Conservation (phyloP, 1,284 basidiomycete genomes). For the Cutaneotrichosporon daszewskae region DNA sequence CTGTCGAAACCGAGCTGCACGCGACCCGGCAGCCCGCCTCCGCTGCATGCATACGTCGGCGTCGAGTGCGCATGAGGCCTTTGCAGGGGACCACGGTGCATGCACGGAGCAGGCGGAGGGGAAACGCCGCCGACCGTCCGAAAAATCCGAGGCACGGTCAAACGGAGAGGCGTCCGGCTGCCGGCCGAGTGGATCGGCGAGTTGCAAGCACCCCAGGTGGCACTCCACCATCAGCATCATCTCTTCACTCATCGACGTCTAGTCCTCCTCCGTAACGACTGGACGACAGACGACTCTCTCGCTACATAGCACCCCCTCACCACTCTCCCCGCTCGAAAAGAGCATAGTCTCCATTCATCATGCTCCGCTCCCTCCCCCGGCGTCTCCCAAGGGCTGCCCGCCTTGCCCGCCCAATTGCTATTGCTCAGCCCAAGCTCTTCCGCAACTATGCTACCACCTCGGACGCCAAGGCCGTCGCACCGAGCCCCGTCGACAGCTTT, state of each 20-base stretch:
- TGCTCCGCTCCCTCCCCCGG: conserved; percentile 31
- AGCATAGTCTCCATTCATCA: conserved; percentile 8
- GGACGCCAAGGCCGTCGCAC: conserved; percentile 33
- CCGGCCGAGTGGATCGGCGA: too few species aligned
- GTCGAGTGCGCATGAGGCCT: too few species aligned
- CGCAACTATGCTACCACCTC: conserved; percentile 28
- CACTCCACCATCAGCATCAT: not conserved
- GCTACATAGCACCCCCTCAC: too few species aligned
- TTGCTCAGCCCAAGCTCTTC: conserved; percentile 4
- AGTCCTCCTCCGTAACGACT: too few species aligned
- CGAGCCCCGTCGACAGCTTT: conserved; percentile 55
- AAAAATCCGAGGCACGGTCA: conserved; percentile 3
- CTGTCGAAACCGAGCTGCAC: too few species aligned
- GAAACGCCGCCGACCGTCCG: conserved; percentile 17
- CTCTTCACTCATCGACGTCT: not conserved
- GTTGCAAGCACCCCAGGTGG: too few species aligned
- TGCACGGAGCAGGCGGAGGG: too few species aligned
- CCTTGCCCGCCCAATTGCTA: too few species aligned
- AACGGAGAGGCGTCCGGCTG: not conserved
- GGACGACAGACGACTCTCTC: too few species aligned
- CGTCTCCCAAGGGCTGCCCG: conserved; percentile 18
- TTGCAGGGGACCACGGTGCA: too few species aligned
- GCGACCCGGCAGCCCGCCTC: too few species aligned
- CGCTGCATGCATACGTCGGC: too few species aligned
- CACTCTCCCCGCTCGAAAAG: conserved; percentile 1